Base-by-base conservation (phyloP, 371 early-diverging fungal genomes). In the Blakeslea trispora region DNA sequence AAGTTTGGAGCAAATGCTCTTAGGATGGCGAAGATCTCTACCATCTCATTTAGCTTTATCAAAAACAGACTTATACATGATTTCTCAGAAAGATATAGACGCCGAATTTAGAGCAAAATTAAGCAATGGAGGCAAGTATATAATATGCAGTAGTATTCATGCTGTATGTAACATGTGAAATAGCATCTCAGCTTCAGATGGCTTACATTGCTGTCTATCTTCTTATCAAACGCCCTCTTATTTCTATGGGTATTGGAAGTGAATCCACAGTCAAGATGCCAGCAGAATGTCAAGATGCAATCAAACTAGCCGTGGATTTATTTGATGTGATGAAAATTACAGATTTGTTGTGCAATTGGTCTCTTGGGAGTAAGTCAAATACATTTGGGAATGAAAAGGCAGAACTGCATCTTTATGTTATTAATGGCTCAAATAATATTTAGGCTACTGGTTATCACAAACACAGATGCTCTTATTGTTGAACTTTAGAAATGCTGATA, bases 61-160 rank as follows among this genome's bases (percentile, higher is more conserved):
- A 41, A 46, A 57, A 13, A 32, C 50, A 0, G 72, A 75, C 13
- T 19, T 63, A 15, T 46, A 63, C 3, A 43, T 35, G 22, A 53
- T 75, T 31, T 55, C 40, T 7, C 46, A 45, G 11, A 45, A 53
- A n/a, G 54, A 46, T 35, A 10, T 72, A 1, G 35, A 59, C 17
- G 18, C 34, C 5, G 55, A 23, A 17, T 53, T 75, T 6, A 51
- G 44, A 18, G 11, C 28, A 19, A 71, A 71, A 59, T 32, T 75
- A 32, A 71, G 70, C 32, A 37, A 40, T 22, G 71, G 76, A 50
- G 71, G 75, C 71, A 57, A 54, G 50, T 24, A n/a, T 18, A 24
- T 28, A 45, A 14, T 32, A 35, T 45, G 28, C 19, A 52, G 5
- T 35, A 7, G 14, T 45, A 42, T 35, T 18, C 21, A 23, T 13